phyloP scores from a whole-genome alignment of 23 red algal genomes.

The Gracilaria vermiculophylla region DNA sequence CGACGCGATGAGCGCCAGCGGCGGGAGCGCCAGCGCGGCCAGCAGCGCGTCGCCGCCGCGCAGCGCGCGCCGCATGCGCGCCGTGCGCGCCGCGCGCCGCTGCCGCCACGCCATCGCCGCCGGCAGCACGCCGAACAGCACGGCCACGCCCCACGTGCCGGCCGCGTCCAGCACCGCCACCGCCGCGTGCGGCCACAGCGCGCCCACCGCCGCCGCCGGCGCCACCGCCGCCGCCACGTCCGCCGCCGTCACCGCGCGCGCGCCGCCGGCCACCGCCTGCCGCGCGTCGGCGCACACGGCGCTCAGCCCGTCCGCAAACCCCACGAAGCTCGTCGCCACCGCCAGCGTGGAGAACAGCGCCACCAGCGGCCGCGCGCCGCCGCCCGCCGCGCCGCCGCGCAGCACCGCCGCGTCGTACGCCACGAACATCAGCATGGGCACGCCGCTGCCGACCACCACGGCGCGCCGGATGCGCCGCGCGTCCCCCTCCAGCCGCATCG shows the following conservation, averaged over 20 bases:
- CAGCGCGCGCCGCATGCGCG: not conserved
- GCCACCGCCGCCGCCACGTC: slow-evolving; percentile 36
- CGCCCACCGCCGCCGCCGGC: slow-evolving; percentile 37
- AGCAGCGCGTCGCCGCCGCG: slow-evolving; percentile 25
- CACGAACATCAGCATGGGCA: slow-evolving; percentile 71
- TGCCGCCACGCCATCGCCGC: slow-evolving; percentile 68
- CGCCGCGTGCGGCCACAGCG: slow-evolving; percentile 44
- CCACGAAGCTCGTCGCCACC: slow-evolving; percentile 40
- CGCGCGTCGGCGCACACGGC: slow-evolving; percentile 53
- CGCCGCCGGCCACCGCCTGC: not conserved
- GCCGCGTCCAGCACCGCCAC: slow-evolving; percentile 47
- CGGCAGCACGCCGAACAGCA: slow-evolving; percentile 74
- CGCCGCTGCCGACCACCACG: slow-evolving; percentile 40
- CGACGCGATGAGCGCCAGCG: slow-evolving; percentile 2
- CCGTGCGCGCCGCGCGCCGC: not conserved
- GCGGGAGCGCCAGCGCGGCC: not conserved
- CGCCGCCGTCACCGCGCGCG: not conserved
- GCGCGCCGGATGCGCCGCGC: slow-evolving; percentile 6
- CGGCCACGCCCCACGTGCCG: slow-evolving; percentile 58
- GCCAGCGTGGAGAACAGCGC: slow-evolving; percentile 64
- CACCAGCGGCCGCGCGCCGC: not conserved
- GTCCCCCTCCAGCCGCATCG: slow-evolving; percentile 64
- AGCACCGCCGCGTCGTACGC: slow-evolving; percentile 74
- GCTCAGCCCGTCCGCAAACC: slow-evolving; percentile 66
- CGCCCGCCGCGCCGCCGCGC: not conserved